Evolutionary conservation across 202 grass and related monocot genomes (phyloP).

Genomic region (Carex arenaria): DNA sequence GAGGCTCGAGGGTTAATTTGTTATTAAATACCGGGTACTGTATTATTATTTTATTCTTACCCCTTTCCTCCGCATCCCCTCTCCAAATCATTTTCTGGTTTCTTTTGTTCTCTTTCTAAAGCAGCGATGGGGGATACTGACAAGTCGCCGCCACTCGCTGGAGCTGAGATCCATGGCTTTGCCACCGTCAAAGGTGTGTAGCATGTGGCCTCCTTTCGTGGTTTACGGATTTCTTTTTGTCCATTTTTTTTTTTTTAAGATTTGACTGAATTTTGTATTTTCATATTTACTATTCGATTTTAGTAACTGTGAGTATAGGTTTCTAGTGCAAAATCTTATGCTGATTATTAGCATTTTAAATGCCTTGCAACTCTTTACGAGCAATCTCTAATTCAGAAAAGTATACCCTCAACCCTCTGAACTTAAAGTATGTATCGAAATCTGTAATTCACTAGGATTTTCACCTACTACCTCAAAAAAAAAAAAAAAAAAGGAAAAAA

Average conservation of each 20-base stretch:
- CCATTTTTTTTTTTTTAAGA: neutral
- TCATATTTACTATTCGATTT: constrained; percentile 8
- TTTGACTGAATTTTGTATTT: neutral
- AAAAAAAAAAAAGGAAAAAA: too few relatives aligned
- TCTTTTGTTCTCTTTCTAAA: neutral
- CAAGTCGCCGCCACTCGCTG: constrained; percentile 33
- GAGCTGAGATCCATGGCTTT: constrained; percentile 91
- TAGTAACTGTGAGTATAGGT: neutral
- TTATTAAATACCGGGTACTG: neutral
- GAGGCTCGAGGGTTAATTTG: neutral
- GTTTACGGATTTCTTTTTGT: neutral
- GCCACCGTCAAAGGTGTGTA: constrained; percentile 49
- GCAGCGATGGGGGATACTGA: constrained; percentile 31
- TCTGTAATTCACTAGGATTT: neutral
- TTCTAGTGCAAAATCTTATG: neutral
- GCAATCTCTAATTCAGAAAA: neutral
- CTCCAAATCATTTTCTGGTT: neutral
- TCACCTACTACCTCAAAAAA: too few relatives aligned
- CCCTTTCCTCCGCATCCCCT: neutral
- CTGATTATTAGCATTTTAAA: neutral
- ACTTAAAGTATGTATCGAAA: neutral
- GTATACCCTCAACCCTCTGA: too few relatives aligned
- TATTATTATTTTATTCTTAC: neutral
- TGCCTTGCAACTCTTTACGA: neutral
- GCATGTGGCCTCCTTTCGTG: constrained; percentile 14